These are phyloP conservation scores for Coemansia nantahalensis DNA, from an alignment of 192 early-diverging fungal species.

Conservation along the genomic window DNA sequence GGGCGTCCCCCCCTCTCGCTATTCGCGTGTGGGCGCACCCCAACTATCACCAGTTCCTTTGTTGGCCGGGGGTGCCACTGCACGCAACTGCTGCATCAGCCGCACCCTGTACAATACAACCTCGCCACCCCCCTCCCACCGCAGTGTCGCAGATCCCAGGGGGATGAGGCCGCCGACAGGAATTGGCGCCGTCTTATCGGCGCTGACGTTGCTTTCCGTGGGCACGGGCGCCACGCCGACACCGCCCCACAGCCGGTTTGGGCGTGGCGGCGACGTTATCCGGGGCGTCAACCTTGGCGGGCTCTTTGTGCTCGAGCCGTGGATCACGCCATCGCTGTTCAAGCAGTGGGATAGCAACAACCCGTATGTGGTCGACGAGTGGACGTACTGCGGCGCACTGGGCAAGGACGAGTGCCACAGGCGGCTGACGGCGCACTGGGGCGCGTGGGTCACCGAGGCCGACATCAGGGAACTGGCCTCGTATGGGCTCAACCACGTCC, in stretches of 20 bases:
- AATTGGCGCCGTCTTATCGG: constrained; percentile 5
- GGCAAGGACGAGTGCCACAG: constrained; percentile 34
- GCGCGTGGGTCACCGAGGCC: constrained; percentile 55
- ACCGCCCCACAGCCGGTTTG: constrained; percentile 20
- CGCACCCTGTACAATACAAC: no score
- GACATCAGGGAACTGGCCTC: constrained; percentile 52
- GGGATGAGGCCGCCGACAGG: constrained; percentile 14
- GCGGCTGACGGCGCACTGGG: constrained; percentile 52
- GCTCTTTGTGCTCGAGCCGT: constrained; percentile 59
- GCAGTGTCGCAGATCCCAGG: no score
- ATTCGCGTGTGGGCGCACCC: no score
- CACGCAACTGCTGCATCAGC: no score
- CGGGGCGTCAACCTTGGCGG: constrained; percentile 62
- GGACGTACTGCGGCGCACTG: constrained; percentile 55
- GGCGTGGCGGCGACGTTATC: constrained; percentile 40
- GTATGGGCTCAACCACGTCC: constrained; percentile 54
- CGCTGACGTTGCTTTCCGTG: neutral
- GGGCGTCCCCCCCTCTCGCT: no score
- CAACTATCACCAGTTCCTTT: no score
- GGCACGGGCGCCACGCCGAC: constrained; percentile 19
- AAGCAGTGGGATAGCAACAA: constrained; percentile 41
- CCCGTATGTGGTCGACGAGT: constrained; percentile 55
- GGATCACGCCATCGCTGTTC: constrained; percentile 56
- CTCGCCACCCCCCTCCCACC: no score
- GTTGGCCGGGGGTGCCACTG: no score